A percentile compares a stretch with the other conserved stretches of the same genome.
Conservation (phyloP, 2,329 filamentous ascomycete genomes). For the Metarhizium rileyi region DNA sequence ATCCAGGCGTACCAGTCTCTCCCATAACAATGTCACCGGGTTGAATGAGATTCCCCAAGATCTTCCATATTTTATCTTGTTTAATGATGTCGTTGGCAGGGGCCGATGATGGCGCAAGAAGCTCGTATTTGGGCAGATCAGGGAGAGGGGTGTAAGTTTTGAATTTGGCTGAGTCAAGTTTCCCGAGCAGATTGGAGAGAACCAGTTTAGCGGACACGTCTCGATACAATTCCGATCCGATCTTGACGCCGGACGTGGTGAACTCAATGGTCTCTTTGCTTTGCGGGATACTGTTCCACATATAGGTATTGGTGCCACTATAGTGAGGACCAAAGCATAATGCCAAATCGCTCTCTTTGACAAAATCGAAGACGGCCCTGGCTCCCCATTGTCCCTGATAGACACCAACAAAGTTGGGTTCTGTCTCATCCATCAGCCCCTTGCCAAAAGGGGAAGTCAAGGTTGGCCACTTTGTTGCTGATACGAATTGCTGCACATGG, state of each 20-base stretch:
- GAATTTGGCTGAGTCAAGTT: constrained; percentile 14
- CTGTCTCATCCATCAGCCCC: constrained; percentile 37
- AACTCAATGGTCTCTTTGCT: constrained; percentile 23
- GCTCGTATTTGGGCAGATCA: constrained; percentile 17
- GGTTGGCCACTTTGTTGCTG: constrained; percentile 34
- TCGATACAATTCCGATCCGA: constrained; percentile 21
- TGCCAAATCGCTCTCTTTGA: constrained; percentile 33
- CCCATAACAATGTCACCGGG: constrained; percentile 45
- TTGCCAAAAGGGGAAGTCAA: constrained; percentile 39
- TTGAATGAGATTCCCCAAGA: constrained; percentile 35
- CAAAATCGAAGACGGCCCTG: constrained; percentile 22
- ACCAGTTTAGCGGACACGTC: constrained; percentile 17
- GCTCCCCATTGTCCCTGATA: constrained; percentile 34
- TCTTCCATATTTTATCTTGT: constrained; percentile 38
- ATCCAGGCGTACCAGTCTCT: constrained; percentile 48
- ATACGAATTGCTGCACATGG: constrained; percentile 31
- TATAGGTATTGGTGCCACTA: constrained; percentile 36
- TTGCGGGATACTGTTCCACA: constrained; percentile 26
- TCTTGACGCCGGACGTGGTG: constrained; percentile 19
- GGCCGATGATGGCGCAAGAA: constrained; percentile 5
- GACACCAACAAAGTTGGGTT: constrained; percentile 37
- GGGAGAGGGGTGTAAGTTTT: constrained; percentile 17
- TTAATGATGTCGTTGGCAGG: constrained; percentile 2
- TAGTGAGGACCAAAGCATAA: constrained; percentile 36
- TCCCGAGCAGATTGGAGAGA: constrained; percentile 12